Percentiles rank a stretch among this genome's conserved stretches.
phyloP scores from a whole-genome alignment of 2,329 filamentous ascomycete species.

The Trichoderma sp. region DNA sequence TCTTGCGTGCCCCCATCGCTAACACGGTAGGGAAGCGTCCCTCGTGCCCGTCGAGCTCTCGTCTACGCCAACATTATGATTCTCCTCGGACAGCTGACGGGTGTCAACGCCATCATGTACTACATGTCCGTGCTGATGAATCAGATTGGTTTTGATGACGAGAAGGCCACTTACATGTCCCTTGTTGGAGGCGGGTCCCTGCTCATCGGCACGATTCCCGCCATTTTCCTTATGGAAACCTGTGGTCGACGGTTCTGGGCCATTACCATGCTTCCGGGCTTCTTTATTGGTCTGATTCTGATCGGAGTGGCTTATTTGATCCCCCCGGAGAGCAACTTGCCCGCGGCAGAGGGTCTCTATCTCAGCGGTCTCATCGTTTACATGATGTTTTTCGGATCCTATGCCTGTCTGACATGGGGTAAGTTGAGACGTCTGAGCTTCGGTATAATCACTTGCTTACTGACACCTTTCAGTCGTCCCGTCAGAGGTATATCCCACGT shows the following conservation, averaged over 20 bases:
- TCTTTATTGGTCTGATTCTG: conserved; percentile 69
- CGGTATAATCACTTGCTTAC: background rate
- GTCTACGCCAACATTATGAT: conserved; percentile 72
- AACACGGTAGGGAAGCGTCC: conserved; percentile 44
- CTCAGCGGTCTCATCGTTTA: conserved; percentile 68
- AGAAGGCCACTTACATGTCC: conserved; percentile 71
- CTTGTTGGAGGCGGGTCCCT: conserved; percentile 70
- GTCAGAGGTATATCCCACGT: conserved; percentile 71
- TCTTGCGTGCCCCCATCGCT: background rate
- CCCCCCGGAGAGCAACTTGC: conserved; percentile 47
- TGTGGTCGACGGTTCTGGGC: conserved; percentile 77
- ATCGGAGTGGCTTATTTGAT: conserved; percentile 67
- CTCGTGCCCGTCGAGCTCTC: conserved; percentile 65
- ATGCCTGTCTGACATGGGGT: conserved; percentile 64
- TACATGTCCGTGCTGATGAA: conserved; percentile 71
- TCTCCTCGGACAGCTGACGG: conserved; percentile 69
- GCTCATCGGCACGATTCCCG: conserved; percentile 67
- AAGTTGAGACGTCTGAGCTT: conserved; percentile 13
- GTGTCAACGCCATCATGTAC: conserved; percentile 71
- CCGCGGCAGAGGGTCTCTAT: conserved; percentile 61
- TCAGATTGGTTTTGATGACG: conserved; percentile 66
- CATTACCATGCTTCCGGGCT: conserved; percentile 69
- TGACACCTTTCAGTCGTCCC: conserved; percentile 52
- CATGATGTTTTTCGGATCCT: conserved; percentile 69
- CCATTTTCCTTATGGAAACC: conserved; percentile 70